Evolutionary conservation across 371 early-diverging fungal species (phyloP), one percentile per base, ranked within the genome.

Genomic region (Mortierella sp.): DNA sequence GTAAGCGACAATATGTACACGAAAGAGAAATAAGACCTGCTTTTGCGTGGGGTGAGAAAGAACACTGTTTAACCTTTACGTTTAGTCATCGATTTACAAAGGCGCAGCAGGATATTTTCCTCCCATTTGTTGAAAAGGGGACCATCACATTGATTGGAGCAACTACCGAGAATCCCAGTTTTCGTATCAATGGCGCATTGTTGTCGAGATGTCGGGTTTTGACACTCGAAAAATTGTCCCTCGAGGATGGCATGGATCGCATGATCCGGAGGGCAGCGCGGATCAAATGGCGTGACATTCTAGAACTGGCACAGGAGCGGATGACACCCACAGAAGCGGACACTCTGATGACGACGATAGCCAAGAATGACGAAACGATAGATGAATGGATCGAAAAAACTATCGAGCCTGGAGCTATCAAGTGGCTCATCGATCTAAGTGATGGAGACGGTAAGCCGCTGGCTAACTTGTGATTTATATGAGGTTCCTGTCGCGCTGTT

Each of bases 81-180:
- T 32, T 26, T 60, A 79, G 80, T 24, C 96, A 96, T 81, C 83
- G 95, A 23, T 95, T 94, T 61, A 94, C 90, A 21, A 94, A 93
- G 58, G 86, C 89, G 15, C 96, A 96, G 65, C 96, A 96, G 62
- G 96, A 96, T 70, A 62, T 92, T 1, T 94, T 96, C 60, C 72
- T 95, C 23, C 93, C 94, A 0, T 83, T 83, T 70, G 86, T 96
- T 3, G 96, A 96, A 76, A 84, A 84, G 48, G 96, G 96, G 5
- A 86, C 87, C 2, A 87, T 93, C 47, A 86, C 86, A 21, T 71
- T 95, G 9, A 89, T 96, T 30, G 94, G 93, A 6, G 94, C 94
- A 0, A 96, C 95, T 0, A 96, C 95, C 3, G 96, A 96, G 60
- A 96, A 96, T 60, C 96, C 96, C 3, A 93, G 93, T 14, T 96